Base-by-base conservation (phyloP, 2,329 filamentous ascomycete genomes). In the Pseudogymnoascus sp. region DNA sequence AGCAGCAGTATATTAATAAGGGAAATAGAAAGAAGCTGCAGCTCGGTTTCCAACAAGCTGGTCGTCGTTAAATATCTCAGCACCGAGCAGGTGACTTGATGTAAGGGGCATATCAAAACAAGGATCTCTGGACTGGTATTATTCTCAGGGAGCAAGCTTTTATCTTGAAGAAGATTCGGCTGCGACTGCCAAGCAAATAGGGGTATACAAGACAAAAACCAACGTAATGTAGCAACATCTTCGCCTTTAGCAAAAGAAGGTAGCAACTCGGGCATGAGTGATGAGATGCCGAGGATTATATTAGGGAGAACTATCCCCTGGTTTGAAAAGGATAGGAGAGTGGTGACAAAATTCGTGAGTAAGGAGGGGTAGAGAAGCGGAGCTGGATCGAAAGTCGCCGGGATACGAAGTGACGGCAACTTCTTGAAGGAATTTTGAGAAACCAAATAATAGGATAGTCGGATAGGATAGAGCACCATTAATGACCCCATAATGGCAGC, bases 31-130 rank as follows among this genome's bases (percentile, higher is more conserved):
- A 97, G 82, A 8, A 99, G 80, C 70, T 97, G 91, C 44, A 97
- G 81, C 74, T 99, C 94, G 4, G 94, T 87, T 1, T 89, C 84
- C 61, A 97, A 80, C 44, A 97, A 81, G 74, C 92, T 97, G 1
- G 92, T 96, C 0, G 91, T 93, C 1, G 92, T 93, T 66, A 97
- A 81, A 72, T 90, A 87, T 69, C 90, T 85, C 63, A 97, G 74
- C 31, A 90, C 84, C 31, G 82, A 79, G 71, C 90, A 85, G 23
- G 96, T 78, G 31, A 86, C 86, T 74, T 90, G 88, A 70, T 97
- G 92, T 50, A 97, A 78, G 14, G 93, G 91, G 72, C 93, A 96
- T 63, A 97, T 75, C 63, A 89, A 77, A 28, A 83, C 67, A 7
- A 75, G 65, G 1, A 70, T 69, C 44, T 78, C 75, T 0, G 63